Evolutionary conservation across 257 asterid genomes (phyloP).

Genomic region (Scutellaria baicalensis): DNA sequence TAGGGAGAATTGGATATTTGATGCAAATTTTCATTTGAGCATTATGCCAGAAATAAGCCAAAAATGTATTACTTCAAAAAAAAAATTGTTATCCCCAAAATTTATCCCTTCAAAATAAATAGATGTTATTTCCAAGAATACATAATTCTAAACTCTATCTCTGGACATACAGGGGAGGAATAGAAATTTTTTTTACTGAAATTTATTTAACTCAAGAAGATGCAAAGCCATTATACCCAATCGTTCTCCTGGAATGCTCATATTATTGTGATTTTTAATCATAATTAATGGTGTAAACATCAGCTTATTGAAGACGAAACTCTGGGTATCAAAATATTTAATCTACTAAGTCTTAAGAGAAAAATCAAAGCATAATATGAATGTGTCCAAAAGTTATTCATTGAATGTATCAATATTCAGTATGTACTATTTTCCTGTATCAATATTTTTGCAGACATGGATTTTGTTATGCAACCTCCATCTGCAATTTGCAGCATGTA

Average conservation of each 20-base stretch:
- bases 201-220: background rate
- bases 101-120: too few relatives aligned
- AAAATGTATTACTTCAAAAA: background rate
- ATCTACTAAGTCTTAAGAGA: background rate
- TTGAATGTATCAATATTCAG: background rate
- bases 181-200: background rate
- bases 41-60: background rate
- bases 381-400: background rate
- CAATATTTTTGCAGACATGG: background rate
- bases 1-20: background rate
- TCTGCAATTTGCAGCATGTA: background rate
- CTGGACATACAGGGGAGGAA: background rate
- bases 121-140: too few relatives aligned
- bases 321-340: background rate
- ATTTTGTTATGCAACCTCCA: background rate
- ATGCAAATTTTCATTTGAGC: background rate
- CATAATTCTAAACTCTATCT: background rate
- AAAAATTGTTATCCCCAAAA: too few relatives aligned
- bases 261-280: background rate
- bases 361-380: background rate
- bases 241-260: background rate
- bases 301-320: background rate
- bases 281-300: too few relatives aligned
- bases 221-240: background rate
- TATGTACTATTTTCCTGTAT: background rate